Percentiles rank a stretch among this genome's conserved stretches.
phyloP scores from a whole-genome alignment of 768 basidiomycete species.

The Trametes gibbosa region DNA sequence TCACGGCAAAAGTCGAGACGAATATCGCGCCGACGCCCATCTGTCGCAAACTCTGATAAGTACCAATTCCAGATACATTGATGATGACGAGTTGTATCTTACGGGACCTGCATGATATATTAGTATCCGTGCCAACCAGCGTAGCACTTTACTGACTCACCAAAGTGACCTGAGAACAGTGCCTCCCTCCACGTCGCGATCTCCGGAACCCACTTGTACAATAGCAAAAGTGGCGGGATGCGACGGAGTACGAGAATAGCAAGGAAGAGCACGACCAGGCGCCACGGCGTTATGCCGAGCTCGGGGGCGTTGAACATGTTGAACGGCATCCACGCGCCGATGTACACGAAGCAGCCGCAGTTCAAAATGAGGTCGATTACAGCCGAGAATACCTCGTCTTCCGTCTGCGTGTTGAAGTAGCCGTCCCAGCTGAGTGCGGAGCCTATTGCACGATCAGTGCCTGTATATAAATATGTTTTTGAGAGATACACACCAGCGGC shows the following conservation, averaged over 20 bases:
- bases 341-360: conserved; percentile 78
- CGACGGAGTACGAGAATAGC: conserved; percentile 72
- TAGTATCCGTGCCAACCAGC: neutral
- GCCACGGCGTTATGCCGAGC: conserved; percentile 67
- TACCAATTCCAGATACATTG: neutral
- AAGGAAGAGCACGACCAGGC: conserved; percentile 65
- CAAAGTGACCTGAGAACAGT: conserved; percentile 90
- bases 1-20: conserved; percentile 71
- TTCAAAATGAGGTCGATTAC: conserved; percentile 88
- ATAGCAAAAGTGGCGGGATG: conserved; percentile 70
- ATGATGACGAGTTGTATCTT: neutral
- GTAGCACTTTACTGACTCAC: conserved; percentile 32
- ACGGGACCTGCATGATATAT: neutral
- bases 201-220: conserved; percentile 88
- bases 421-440: conserved; percentile 92
- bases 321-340: conserved; percentile 86
- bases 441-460: conserved; percentile 41
- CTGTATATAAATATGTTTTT: conserved; percentile 36
- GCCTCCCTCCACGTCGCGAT: conserved; percentile 84
- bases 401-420: conserved; percentile 73
- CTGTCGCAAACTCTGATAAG: conserved; percentile 33
- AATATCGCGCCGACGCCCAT: conserved; percentile 95
- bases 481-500: conserved; percentile 55
- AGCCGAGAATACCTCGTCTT: conserved; percentile 84
- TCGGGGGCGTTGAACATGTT: conserved; percentile 50